phyloP scores from a whole-genome alignment of 1,284 basidiomycete species.

The Meripilus lineatus region DNA sequence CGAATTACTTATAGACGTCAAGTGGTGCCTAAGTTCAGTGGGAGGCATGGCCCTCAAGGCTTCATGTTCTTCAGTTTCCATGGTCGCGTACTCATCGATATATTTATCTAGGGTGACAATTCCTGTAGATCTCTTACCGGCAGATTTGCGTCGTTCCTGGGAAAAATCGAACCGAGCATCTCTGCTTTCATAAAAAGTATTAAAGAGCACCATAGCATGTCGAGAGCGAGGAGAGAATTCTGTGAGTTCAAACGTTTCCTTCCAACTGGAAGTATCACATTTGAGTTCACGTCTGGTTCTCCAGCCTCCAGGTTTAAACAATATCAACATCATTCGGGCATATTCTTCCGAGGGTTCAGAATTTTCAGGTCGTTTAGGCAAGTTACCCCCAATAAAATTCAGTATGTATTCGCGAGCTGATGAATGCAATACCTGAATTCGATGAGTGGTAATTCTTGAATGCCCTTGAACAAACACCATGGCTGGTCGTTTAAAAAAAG shows the following conservation, averaged over 20 bases:
- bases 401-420: background rate
- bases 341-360: background rate
- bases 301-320: conserved; percentile 10
- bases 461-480: conserved; percentile 6
- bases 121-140: background rate
- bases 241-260: conserved; percentile 10
- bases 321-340: conserved; percentile 5
- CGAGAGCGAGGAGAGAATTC: conserved; percentile 11
- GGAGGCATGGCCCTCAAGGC: no score
- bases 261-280: conserved; percentile 10
- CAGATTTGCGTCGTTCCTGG: conserved; percentile 11
- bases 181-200: conserved; percentile 21
- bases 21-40: no score
- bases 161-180: conserved; percentile 22
- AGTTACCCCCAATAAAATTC: conserved; percentile 5
- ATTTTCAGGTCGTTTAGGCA: conserved; percentile 8
- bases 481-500: no score
- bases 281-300: conserved; percentile 11
- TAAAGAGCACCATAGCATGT: conserved; percentile 15
- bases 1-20: no score
- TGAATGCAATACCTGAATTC: background rate
- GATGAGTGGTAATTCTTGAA: conserved; percentile 4
- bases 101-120: no score
- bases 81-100: no score
- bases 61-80: background rate